phyloP scores from a whole-genome alignment of 2,329 filamentous ascomycete species.

The Apiospora phragmitis region DNA sequence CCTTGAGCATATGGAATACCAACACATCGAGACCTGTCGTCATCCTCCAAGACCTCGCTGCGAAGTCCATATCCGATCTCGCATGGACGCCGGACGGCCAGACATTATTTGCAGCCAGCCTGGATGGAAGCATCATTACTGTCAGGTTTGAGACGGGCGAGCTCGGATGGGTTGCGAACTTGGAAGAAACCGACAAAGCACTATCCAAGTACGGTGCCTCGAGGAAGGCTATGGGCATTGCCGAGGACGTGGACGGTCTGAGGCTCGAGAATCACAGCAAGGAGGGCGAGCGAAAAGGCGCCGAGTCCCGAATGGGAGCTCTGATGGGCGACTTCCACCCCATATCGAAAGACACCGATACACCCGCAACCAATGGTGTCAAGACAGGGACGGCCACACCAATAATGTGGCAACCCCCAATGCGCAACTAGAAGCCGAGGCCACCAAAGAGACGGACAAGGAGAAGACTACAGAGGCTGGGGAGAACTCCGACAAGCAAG shows the following conservation, averaged over 20 bases:
- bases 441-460: conserved; percentile 27
- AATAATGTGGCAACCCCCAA: conserved; percentile 38
- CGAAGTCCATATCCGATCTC: conserved; percentile 91
- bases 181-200: conserved; percentile 89
- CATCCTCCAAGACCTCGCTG: conserved; percentile 83
- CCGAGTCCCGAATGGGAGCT: conserved; percentile 96
- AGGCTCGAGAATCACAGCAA: conserved; percentile 90
- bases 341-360: conserved; percentile 48
- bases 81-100: conserved; percentile 93
- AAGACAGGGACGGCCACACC: conserved; percentile 41
- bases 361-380: conserved; percentile 50
- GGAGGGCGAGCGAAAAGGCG: conserved; percentile 83
- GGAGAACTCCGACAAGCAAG: conserved; percentile 54
- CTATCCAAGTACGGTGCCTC: conserved; percentile 91
- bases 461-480: conserved; percentile 35
- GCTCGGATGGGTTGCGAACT: conserved; percentile 81
- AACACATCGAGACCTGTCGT: conserved; percentile 89
- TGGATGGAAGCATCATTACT: conserved; percentile 86
- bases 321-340: conserved; percentile 83
- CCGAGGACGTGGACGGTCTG: conserved; percentile 88
- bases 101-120: conserved; percentile 79
- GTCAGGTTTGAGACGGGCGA: conserved; percentile 84
- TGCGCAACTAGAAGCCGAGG: conserved; percentile 29
- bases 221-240: conserved; percentile 83
- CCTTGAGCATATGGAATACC: conserved; percentile 95